Evolutionary conservation across 208 protist genomes (phyloP).

Genomic region (Tritrichomonas foetus): DNA sequence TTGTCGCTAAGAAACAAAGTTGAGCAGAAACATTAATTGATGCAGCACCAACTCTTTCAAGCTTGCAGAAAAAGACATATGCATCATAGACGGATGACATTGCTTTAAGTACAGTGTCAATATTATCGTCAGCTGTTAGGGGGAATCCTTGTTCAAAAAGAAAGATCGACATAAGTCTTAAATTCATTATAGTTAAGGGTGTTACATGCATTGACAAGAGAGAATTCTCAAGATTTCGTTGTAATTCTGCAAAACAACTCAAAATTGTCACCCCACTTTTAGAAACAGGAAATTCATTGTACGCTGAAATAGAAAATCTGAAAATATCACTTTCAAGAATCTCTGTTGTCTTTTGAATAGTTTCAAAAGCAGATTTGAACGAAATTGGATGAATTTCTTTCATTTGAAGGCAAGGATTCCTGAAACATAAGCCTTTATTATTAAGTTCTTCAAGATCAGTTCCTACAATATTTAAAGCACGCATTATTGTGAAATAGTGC

Average conservation of each 20-base stretch:
- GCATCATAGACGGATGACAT: background rate
- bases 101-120: background rate
- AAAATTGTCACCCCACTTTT: background rate
- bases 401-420: too few relatives aligned
- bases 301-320: background rate
- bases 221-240: background rate
- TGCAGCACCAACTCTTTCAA: background rate
- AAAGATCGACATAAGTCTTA: background rate
- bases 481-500: too few relatives aligned
- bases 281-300: background rate
- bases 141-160: conserved; percentile 8
- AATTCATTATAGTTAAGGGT: background rate
- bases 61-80: background rate
- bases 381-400: background rate
- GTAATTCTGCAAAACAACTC: background rate
- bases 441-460: too few relatives aligned
- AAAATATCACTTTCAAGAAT: background rate
- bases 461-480: too few relatives aligned
- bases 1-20: background rate
- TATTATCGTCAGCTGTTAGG: background rate
- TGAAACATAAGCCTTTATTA: too few relatives aligned
- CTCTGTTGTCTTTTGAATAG: background rate
- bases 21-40: background rate
- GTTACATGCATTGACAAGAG: background rate
- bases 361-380: background rate